phyloP scores from a whole-genome alignment of 345 rosid species.

The Sisymbrium irio region DNA sequence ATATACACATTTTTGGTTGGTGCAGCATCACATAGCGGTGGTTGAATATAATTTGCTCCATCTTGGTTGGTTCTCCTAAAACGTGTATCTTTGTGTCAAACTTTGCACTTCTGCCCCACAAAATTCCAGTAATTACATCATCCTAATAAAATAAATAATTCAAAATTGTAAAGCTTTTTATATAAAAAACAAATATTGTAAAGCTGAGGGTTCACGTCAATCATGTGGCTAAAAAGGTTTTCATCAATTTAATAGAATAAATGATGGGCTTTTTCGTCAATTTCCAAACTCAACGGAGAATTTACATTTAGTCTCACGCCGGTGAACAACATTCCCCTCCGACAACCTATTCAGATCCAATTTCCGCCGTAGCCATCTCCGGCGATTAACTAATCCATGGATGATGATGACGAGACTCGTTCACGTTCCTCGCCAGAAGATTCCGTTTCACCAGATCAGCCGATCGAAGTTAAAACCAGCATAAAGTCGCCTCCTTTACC shows the following conservation, averaged over 20 bases:
- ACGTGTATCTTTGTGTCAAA: background rate
- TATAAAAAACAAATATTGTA: background rate
- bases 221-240: background rate
- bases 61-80: background rate
- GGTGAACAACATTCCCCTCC: background rate
- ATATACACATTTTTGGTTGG: background rate
- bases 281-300: background rate
- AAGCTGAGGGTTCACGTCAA: background rate
- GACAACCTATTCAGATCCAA: background rate
- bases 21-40: background rate
- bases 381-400: slow-evolving; percentile 28
- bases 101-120: background rate
- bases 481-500: background rate
- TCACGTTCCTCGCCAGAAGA: slow-evolving; percentile 6
- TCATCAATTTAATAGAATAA: background rate
- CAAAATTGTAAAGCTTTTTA: too few species aligned
- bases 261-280: background rate
- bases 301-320: background rate
- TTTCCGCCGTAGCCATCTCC: background rate
- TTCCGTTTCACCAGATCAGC: slow-evolving; percentile 24
- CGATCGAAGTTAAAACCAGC: slow-evolving; percentile 22
- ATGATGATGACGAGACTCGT: slow-evolving; percentile 44
- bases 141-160: too few species aligned
- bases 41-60: background rate
- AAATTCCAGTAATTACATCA: background rate